Percentiles rank a stretch among this genome's conserved stretches.
These are phyloP conservation scores for Tremella yokohamensis DNA, from an alignment of 768 basidiomycete genomes.

Conservation along the genomic window DNA sequence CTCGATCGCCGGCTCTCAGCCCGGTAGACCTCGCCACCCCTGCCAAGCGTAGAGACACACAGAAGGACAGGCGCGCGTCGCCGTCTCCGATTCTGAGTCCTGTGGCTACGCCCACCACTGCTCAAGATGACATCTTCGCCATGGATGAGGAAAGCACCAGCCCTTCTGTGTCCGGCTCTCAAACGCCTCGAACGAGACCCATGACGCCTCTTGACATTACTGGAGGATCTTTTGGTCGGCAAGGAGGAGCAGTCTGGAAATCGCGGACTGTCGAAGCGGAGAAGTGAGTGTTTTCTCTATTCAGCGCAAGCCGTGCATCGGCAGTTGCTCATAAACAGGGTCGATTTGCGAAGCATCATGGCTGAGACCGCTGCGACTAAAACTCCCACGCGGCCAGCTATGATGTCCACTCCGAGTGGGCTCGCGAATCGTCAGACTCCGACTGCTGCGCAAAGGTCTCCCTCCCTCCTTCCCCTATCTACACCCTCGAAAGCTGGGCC, in stretches of 20 bases:
- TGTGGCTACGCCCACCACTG: constrained; percentile 41
- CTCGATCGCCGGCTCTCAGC: constrained; percentile 41
- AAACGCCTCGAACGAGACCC: constrained; percentile 23
- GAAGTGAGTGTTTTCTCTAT: constrained; percentile 38
- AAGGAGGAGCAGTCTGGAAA: constrained; percentile 29
- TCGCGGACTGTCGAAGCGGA: constrained; percentile 34
- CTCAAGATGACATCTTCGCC: constrained; percentile 67
- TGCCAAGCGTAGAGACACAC: constrained; percentile 15
- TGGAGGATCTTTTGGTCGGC: constrained; percentile 14
- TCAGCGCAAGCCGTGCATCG: no score
- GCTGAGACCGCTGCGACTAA: constrained; percentile 60
- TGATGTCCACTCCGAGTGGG: constrained; percentile 1
- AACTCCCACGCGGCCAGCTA: constrained; percentile 22
- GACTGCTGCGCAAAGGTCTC: constrained; percentile 1
- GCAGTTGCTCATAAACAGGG: constrained; percentile 53
- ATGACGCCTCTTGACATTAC: constrained; percentile 38
- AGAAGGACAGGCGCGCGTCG: constrained; percentile 18
- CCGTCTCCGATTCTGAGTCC: constrained; percentile 42
- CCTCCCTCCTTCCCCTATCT: constrained; percentile 4
- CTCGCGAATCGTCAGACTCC: background rate
- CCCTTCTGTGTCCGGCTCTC: constrained; percentile 32
- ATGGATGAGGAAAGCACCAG: constrained; percentile 71
- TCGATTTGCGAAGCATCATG: constrained; percentile 82
- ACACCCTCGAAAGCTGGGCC: constrained; percentile 18
- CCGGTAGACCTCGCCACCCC: constrained; percentile 34